Conservation (phyloP, 2,329 filamentous ascomycete species). For the Ascocoryne sarcoides region DNA sequence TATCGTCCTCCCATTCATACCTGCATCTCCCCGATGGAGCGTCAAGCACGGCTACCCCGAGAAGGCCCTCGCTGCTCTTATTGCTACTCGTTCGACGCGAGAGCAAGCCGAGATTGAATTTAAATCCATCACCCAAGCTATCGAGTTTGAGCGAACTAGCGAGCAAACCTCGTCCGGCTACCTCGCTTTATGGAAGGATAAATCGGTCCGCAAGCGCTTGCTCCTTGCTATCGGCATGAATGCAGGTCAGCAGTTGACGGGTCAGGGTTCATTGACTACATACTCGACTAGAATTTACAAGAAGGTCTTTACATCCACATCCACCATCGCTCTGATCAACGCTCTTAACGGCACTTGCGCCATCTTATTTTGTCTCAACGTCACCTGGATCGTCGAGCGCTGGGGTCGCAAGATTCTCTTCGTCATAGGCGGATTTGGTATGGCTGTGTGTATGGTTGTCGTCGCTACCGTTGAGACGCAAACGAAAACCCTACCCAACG, state of each 20-base stretch:
- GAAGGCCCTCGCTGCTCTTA: conserved; percentile 47
- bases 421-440: too few species aligned
- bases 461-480: too few species aligned
- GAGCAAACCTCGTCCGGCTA: conserved; percentile 58
- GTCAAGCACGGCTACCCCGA: conserved; percentile 54
- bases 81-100: conserved; percentile 52
- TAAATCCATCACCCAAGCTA: conserved; percentile 54
- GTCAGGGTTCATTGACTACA: conserved; percentile 63
- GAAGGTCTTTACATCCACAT: conserved; percentile 51
- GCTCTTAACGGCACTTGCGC: conserved; percentile 65
- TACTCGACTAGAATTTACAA: conserved; percentile 70
- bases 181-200: conserved; percentile 60
- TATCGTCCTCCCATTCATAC: conserved; percentile 53
- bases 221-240: conserved; percentile 58
- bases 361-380: conserved; percentile 65
- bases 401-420: too few species aligned
- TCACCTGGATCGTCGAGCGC: too few species aligned
- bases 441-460: too few species aligned
- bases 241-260: conserved; percentile 62
- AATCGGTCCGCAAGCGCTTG: conserved; percentile 58
- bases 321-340: conserved; percentile 63
- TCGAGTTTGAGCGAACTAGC: conserved; percentile 66
- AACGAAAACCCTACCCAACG: too few species aligned
- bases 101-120: conserved; percentile 61
- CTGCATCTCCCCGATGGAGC: conserved; percentile 61